These are phyloP conservation scores for Withania somnifera DNA, from an alignment of 305 asterid genomes.

Conservation along the genomic window DNA sequence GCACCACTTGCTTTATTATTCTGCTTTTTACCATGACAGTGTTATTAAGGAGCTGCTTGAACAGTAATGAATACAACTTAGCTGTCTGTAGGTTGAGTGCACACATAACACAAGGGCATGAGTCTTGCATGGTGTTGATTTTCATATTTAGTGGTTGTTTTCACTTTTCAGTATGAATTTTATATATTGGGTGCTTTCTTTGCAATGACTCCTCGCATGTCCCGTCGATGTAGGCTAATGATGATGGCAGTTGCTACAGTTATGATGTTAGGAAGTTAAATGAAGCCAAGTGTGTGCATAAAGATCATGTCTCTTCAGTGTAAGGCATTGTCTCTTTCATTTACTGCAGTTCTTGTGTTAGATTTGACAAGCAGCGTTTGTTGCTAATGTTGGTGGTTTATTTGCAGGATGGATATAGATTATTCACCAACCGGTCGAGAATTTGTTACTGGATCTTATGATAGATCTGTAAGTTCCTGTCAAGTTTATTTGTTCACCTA, in stretches of 20 bases:
- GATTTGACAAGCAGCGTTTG: background rate
- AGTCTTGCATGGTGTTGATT: background rate
- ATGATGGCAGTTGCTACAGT: slow-evolving; percentile 88
- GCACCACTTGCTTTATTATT: background rate
- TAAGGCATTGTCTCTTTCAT: slow-evolving; percentile 25
- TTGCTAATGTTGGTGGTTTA: slow-evolving; percentile 5
- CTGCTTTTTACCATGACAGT: background rate
- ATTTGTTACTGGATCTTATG: slow-evolving; percentile 95
- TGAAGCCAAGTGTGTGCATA: slow-evolving; percentile 86
- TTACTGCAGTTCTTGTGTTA: slow-evolving; percentile 2
- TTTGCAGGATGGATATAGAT: slow-evolving; percentile 88
- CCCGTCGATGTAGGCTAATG: slow-evolving; percentile 61
- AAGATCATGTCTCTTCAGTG: slow-evolving; percentile 93
- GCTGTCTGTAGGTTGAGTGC: background rate
- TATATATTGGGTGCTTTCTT: background rate
- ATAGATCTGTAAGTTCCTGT: slow-evolving; percentile 67
- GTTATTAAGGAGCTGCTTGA: background rate
- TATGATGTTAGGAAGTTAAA: slow-evolving; percentile 75
- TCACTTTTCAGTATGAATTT: background rate
- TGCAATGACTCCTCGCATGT: background rate
- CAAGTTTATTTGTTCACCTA: background rate
- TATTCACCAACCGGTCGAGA: slow-evolving; percentile 98
- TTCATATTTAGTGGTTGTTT: background rate
- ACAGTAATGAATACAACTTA: background rate
- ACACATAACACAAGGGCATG: background rate